A percentile compares a stretch with the other conserved stretches of the same genome.
Conservation (phyloP, 2,329 filamentous ascomycete species). For the Talaromyces albobiverticillius region DNA sequence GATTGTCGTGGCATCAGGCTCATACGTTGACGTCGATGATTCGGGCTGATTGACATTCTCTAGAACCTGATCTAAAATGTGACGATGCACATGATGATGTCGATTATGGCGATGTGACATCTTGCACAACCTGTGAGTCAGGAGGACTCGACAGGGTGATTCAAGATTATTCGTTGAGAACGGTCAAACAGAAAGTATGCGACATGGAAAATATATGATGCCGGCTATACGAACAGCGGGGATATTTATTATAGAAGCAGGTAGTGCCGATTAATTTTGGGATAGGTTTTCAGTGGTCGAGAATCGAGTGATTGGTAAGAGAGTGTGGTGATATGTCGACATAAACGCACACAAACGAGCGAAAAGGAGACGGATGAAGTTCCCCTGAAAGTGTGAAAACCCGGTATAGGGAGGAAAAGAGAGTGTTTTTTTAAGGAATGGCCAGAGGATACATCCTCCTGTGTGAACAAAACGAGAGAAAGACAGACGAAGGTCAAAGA, state of each 20-base stretch:
- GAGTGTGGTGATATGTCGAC: neutral
- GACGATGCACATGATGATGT: conserved; percentile 13
- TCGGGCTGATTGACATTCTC: conserved; percentile 20
- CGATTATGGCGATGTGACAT: conserved; percentile 26
- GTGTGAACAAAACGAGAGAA: neutral
- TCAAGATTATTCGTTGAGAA: neutral
- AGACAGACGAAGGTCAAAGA: neutral
- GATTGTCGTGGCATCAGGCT: conserved; percentile 22
- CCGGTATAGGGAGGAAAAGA: neutral
- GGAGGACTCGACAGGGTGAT: conserved; percentile 4
- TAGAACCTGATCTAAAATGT: neutral
- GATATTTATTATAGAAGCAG: too few species aligned
- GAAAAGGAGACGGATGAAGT: neutral
- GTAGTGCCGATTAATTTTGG: neutral
- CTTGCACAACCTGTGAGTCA: conserved; percentile 9
- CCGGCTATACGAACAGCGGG: too few species aligned
- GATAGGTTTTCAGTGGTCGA: neutral
- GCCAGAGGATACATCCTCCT: conserved; percentile 3
- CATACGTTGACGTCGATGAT: conserved; percentile 24
- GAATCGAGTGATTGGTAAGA: neutral
- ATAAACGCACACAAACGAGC: neutral
- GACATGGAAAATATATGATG: neutral
- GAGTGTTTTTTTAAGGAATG: conserved; percentile 12
- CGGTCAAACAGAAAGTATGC: neutral
- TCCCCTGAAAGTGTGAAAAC: conserved; percentile 2